Conservation (phyloP, 2,329 filamentous ascomycete genomes). For the Botrytis fragariae region DNA sequence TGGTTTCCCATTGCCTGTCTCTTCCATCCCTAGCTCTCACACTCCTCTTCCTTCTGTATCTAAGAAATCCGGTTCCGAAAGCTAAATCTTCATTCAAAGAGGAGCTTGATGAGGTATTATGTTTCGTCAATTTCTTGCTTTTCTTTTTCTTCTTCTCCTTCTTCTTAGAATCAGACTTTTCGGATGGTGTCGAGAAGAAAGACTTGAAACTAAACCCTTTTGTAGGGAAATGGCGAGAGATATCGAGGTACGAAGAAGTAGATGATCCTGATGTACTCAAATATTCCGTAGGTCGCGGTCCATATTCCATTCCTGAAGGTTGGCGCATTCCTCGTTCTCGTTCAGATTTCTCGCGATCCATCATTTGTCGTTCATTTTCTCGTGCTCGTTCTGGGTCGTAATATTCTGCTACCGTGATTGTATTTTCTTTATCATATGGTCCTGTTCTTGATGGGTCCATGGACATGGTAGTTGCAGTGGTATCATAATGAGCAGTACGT, state of each 20-base stretch:
- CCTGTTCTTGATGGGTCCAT: slow-evolving; percentile 14
- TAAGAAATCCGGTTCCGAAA: slow-evolving; percentile 58
- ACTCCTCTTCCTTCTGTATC: slow-evolving; percentile 31
- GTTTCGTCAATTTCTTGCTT: slow-evolving; percentile 7
- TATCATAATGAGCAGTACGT: slow-evolving; percentile 33
- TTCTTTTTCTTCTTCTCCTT: slow-evolving; percentile 14
- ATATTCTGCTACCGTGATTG: slow-evolving; percentile 20
- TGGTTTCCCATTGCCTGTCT: slow-evolving; percentile 33
- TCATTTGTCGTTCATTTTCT: slow-evolving; percentile 17
- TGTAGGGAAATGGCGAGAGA: slow-evolving; percentile 55
- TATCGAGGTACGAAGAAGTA: slow-evolving; percentile 53
- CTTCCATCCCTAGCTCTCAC: slow-evolving; percentile 33
- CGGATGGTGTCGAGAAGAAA: slow-evolving; percentile 62
- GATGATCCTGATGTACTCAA: slow-evolving; percentile 29
- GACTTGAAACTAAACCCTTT: slow-evolving; percentile 53
- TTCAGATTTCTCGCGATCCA: slow-evolving; percentile 15
- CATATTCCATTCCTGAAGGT: slow-evolving; percentile 25
- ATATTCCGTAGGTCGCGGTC: slow-evolving; percentile 21
- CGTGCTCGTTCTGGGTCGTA: slow-evolving; percentile 26
- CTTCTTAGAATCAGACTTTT: slow-evolving; percentile 36
- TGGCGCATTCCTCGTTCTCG: slow-evolving; percentile 16
- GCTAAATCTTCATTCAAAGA: slow-evolving; percentile 67
- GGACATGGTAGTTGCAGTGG: slow-evolving; percentile 26
- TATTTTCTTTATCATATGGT: slow-evolving; percentile 26
- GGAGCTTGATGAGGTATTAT: slow-evolving; percentile 61